Evolutionary conservation across 2,329 filamentous ascomycete species (phyloP).

Genomic region (Aspergillus brasiliensis): DNA sequence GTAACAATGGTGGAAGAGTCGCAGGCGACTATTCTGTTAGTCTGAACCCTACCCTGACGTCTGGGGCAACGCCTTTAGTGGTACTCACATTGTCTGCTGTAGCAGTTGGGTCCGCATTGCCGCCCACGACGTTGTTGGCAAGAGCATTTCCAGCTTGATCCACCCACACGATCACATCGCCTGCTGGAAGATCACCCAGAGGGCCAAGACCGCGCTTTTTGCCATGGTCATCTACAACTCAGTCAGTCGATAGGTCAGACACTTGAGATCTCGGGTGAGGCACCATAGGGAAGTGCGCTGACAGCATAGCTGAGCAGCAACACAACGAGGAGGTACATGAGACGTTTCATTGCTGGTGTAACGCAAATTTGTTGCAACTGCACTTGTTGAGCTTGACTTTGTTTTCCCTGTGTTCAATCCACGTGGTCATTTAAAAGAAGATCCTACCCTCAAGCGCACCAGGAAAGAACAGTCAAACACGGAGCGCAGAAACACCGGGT

Average conservation of each 20-base stretch:
- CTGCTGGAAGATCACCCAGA: conserved; percentile 19
- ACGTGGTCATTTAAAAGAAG: background rate
- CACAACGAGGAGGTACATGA: conserved; percentile 24
- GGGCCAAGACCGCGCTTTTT: conserved; percentile 42
- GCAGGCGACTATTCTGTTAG: background rate
- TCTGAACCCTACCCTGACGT: background rate
- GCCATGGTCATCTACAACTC: conserved; percentile 4
- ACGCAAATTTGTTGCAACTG: background rate
- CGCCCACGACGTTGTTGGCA: conserved; percentile 37
- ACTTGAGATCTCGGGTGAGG: background rate
- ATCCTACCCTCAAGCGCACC: background rate
- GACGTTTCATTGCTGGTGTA: conserved; percentile 18
- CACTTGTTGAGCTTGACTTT: background rate
- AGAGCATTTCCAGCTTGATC: conserved; percentile 59
- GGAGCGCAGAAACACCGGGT: background rate
- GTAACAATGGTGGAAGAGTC: background rate
- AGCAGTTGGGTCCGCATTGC: conserved; percentile 7
- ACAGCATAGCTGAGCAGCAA: conserved; percentile 21
- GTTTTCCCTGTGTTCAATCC: background rate
- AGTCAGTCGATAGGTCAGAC: conserved; percentile 20
- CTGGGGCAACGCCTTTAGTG: background rate
- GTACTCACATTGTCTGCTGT: conserved; percentile 16
- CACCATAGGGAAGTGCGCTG: conserved; percentile 29
- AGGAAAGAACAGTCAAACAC: background rate
- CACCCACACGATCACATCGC: conserved; percentile 61